Evolutionary conservation across 345 rosid species (phyloP).

Genomic region (Eucalyptus sp.): DNA sequence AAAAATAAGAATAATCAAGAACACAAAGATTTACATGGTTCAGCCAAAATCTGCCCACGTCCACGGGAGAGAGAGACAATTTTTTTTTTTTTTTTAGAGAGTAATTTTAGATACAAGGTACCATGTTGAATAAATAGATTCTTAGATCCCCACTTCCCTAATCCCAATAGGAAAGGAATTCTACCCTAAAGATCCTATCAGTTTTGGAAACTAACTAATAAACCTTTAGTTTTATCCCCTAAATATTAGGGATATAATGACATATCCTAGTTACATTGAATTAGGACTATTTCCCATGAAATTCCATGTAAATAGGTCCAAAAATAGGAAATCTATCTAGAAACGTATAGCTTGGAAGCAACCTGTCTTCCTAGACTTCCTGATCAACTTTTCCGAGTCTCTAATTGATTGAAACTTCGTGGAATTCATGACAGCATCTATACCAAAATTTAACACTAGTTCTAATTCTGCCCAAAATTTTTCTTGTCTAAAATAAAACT

Average conservation of each 20-base stretch:
- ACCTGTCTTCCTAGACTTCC: neutral
- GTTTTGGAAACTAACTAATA: neutral
- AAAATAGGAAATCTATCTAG: neutral
- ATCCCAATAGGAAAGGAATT: neutral
- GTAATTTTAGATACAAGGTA: no score
- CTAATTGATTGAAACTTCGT: neutral
- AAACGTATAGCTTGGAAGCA: neutral
- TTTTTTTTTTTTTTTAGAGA: no score
- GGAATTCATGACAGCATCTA: neutral
- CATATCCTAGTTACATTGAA: neutral
- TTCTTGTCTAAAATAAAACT: no score
- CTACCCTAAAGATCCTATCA: neutral
- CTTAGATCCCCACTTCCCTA: no score
- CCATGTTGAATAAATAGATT: no score
- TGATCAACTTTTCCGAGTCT: neutral
- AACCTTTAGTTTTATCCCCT: neutral
- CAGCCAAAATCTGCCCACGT: no score
- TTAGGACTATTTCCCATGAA: neutral
- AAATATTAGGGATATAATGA: neutral
- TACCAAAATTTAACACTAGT: no score
- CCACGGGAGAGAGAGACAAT: no score
- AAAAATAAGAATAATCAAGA: no score
- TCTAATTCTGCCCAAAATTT: no score
- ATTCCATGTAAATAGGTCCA: neutral
- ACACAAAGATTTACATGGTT: neutral